Evolutionary conservation across 75 land plant genomes (phyloP).

Genomic region (Pinus tabuliformis): DNA sequence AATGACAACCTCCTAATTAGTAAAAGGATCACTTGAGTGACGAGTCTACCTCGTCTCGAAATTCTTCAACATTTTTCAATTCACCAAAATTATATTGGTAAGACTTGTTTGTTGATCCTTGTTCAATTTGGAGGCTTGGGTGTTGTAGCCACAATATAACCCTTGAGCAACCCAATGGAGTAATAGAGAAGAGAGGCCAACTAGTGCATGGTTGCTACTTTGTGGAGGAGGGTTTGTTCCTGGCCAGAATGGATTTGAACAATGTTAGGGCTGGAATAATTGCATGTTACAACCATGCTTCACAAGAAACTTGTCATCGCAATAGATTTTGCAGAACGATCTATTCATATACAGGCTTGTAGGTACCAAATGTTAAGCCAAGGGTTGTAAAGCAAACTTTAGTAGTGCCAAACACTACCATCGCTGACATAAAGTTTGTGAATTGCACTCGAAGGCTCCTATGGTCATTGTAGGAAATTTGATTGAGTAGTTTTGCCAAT

Average conservation of each 20-base stretch:
- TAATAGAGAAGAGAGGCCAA: too few relatives aligned
- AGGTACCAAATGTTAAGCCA: slow-evolving; percentile 40
- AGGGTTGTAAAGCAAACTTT: slow-evolving; percentile 49
- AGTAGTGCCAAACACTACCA: slow-evolving; percentile 51
- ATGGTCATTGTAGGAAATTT: slow-evolving; percentile 22
- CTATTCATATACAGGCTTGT: not conserved
- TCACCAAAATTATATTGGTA: too few relatives aligned
- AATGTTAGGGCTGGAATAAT: not conserved
- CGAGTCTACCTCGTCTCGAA: too few relatives aligned
- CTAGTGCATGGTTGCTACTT: too few relatives aligned
- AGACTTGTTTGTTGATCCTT: too few relatives aligned
- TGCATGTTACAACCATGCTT: not conserved
- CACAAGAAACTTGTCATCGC: not conserved
- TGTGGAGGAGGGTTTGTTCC: not conserved
- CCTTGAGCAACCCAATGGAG: too few relatives aligned
- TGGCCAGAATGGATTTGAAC: slow-evolving; percentile 7
- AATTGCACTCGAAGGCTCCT: slow-evolving; percentile 51
- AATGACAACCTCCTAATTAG: too few relatives aligned
- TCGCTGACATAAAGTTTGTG: slow-evolving; percentile 50
- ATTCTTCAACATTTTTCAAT: too few relatives aligned
- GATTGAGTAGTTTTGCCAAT: slow-evolving; percentile 18
- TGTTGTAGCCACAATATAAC: too few relatives aligned
- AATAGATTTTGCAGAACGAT: not conserved
- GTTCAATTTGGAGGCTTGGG: too few relatives aligned
- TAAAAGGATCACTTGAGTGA: too few relatives aligned